Evolutionary conservation across 768 basidiomycete species (phyloP).

Genomic region (Clavaria fumosa): DNA sequence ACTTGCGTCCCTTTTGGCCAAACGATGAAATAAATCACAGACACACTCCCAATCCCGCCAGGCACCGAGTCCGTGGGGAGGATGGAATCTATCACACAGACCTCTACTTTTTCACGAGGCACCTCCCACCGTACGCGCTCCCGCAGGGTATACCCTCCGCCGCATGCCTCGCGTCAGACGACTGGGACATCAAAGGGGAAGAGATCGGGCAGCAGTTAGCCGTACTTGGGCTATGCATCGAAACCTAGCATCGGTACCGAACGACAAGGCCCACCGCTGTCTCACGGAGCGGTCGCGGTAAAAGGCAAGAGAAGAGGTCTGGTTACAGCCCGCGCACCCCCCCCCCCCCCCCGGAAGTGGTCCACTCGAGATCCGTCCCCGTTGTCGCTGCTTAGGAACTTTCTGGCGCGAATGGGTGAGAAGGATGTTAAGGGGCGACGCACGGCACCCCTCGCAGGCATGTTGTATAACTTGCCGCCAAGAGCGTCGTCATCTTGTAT

Average conservation of each 20-base stretch:
- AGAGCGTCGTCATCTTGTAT: slow-evolving; percentile 41
- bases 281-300: too few species aligned
- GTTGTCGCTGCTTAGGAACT: too few species aligned
- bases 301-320: background rate
- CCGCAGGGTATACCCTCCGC: slow-evolving; percentile 33
- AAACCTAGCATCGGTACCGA: too few species aligned
- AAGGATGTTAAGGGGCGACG: too few species aligned
- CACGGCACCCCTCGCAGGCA: too few species aligned
- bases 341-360: background rate
- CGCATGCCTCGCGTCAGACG: slow-evolving; percentile 18
- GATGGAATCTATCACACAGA: slow-evolving; percentile 37
- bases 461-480: too few species aligned
- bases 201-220: background rate
- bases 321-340: background rate
- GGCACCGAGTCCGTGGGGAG: slow-evolving; percentile 58
- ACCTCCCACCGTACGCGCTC: slow-evolving; percentile 48
- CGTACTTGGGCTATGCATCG: too few species aligned
- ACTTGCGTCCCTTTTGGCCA: too few species aligned
- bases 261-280: background rate
- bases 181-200: too few species aligned
- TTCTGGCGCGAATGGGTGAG: too few species aligned
- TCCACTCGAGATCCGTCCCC: too few species aligned
- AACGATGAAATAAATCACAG: slow-evolving; percentile 48
- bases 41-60: slow-evolving; percentile 54
- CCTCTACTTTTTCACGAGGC: slow-evolving; percentile 55